Evolutionary conservation across 2,329 filamentous ascomycete genomes (phyloP), one percentile per base, ranked within the genome.

Genomic region (Fusarium sp.): DNA sequence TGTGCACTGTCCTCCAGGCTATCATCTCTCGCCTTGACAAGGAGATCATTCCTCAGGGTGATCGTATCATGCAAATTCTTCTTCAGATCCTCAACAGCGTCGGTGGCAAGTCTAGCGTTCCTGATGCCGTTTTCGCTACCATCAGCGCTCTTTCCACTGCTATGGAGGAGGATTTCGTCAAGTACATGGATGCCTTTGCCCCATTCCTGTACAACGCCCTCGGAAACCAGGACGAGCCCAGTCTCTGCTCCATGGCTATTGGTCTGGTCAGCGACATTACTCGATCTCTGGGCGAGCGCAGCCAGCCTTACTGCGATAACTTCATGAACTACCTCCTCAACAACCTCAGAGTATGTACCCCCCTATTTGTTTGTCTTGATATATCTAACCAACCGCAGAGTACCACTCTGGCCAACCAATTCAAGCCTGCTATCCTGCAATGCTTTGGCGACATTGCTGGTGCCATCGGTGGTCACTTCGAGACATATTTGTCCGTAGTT

Each of bases 281-380:
- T 59, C 92, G 96, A 78, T 96, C 96, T 22, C 88, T 98, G 81
- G 94, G 95, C 81, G 92, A 95, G 81, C 93, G 93, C 82, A 94
- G 96, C 79, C 94, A 97, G 84, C 96, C 96, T 65, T 98, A 93
- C 87, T 99, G 96, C 84, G 96, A 99, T 79, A 90, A 92, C 75
- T 98, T 98, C 83, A 99, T 99, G 96, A 99, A 99, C 88, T 93
- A 96, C 81, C 88, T 99, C 66, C 89, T 99, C 72, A 95, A 94
- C 87, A 97, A 98, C 84, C 86, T 99, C 47, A 91, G 94, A 83
- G 92, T 94, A 83, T 81, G 89, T 87, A 45, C 57, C n/a, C 28
- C 36, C 59, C 52, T 13, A 17, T 50, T 38, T 55, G 24, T 55
- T 7, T 28, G 20, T 32, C 13, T 24, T 36, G 14, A n/a, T 48